Conservation (phyloP, 345 rosid species). For the sweet orange (Citrus sinensis) region DNA sequence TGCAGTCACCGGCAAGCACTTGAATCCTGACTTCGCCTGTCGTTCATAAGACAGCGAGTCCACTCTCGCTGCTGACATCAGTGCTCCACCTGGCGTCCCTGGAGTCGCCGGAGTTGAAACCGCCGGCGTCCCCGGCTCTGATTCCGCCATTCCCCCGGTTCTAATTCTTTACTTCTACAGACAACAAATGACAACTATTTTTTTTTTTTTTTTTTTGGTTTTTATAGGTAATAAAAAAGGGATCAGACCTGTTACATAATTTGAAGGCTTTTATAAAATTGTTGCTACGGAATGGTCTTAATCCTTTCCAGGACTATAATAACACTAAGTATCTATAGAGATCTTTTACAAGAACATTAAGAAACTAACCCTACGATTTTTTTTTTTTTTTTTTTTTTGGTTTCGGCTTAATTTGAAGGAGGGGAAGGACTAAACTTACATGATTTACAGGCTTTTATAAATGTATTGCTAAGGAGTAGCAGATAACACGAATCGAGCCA, state of each 20-base stretch:
- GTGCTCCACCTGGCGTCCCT: constrained; percentile 91
- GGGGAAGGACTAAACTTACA: constrained; percentile 30
- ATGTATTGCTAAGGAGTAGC: constrained; percentile 41
- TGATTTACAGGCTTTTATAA: constrained; percentile 53
- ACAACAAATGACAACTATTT: not conserved
- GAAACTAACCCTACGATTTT: not conserved
- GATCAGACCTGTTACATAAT: constrained; percentile 49
- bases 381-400: constrained; percentile 9
- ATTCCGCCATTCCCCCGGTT: constrained; percentile 34
- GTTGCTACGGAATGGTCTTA: constrained; percentile 37
- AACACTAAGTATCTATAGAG: not conserved
- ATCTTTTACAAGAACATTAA: not conserved
- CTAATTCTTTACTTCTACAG: not conserved
- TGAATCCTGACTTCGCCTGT: constrained; percentile 77
- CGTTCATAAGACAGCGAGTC: constrained; percentile 93
- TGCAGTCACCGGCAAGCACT: constrained; percentile 84
- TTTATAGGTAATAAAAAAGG: not conserved
- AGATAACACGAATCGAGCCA: constrained; percentile 29
- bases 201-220: not conserved
- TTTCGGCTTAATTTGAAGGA: not conserved
- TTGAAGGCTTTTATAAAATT: constrained; percentile 51
- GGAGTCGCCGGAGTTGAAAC: constrained; percentile 88
- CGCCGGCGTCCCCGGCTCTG: constrained; percentile 41
- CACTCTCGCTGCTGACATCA: constrained; percentile 65
- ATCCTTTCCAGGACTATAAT: constrained; percentile 42